Evolutionary conservation across 2,329 filamentous ascomycete species (phyloP).

Genomic region (Aspergillus viridinutans): DNA sequence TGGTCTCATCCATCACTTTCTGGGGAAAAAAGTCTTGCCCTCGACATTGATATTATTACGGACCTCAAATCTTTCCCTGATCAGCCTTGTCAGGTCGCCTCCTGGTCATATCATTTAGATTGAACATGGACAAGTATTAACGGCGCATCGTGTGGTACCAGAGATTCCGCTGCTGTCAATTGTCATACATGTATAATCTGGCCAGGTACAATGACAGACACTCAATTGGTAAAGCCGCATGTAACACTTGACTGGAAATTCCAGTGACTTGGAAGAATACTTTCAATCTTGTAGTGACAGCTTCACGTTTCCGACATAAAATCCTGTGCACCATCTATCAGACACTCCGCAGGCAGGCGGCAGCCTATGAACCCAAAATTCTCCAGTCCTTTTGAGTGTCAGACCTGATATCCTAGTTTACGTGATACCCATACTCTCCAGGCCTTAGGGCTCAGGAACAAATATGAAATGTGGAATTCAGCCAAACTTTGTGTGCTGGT

Average conservation of each 20-base stretch:
- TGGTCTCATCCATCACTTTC: not conserved
- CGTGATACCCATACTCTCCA: not conserved
- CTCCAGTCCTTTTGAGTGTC: not conserved
- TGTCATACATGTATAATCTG: not conserved
- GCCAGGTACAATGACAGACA: slow-evolving; percentile 11
- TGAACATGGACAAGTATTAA: not conserved
- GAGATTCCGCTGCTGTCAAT: not conserved
- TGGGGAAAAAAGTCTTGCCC: not conserved
- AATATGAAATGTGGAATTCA: slow-evolving; percentile 13
- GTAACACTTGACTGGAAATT: not conserved
- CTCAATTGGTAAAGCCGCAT: slow-evolving; percentile 11
- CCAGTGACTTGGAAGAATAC: not conserved
- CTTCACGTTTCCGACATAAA: not conserved
- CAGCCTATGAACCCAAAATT: not conserved
- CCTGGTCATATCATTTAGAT: not conserved
- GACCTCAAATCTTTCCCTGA: too few relatives aligned
- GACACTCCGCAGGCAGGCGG: not conserved
- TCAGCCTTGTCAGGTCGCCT: too few relatives aligned
- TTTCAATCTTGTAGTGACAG: not conserved
- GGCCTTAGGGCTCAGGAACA: slow-evolving; percentile 8
- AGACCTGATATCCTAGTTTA: not conserved
- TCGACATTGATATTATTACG: too few relatives aligned
- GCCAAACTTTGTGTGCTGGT: slow-evolving; percentile 9
- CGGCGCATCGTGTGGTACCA: not conserved
- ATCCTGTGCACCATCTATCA: not conserved